Evolutionary conservation across 2,329 filamentous ascomycete genomes (phyloP).

Genomic region (Cladosporium sp.): DNA sequence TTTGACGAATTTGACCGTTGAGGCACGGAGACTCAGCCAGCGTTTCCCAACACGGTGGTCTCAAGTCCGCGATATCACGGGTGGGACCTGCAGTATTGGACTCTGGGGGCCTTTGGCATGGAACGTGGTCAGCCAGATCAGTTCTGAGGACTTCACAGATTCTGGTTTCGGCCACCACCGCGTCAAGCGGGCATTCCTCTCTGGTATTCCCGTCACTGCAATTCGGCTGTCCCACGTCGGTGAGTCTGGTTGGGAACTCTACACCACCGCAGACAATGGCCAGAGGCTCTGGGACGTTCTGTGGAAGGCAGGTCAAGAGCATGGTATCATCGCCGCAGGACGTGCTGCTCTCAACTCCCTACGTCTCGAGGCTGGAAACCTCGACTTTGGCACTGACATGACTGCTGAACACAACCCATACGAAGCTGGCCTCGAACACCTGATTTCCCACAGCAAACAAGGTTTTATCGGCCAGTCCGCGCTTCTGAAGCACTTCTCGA

Average conservation of each 20-base stretch:
- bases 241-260: slow-evolving; percentile 64
- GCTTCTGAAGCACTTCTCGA: slow-evolving; percentile 43
- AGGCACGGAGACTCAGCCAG: slow-evolving; percentile 53
- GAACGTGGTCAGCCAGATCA: slow-evolving; percentile 52
- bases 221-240: slow-evolving; percentile 62
- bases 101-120: slow-evolving; percentile 61
- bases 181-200: slow-evolving; percentile 51
- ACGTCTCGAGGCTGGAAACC: slow-evolving; percentile 61
- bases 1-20: slow-evolving; percentile 54
- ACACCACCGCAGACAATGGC: slow-evolving; percentile 60
- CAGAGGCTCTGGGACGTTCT: slow-evolving; percentile 60
- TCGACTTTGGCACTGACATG: slow-evolving; percentile 60
- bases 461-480: slow-evolving; percentile 56
- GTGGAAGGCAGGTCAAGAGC: slow-evolving; percentile 54
- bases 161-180: slow-evolving; percentile 53
- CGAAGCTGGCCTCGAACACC: slow-evolving; percentile 57
- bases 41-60: slow-evolving; percentile 45
- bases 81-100: slow-evolving; percentile 60
- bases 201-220: slow-evolving; percentile 57
- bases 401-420: slow-evolving; percentile 62
- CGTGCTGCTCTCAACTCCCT: slow-evolving; percentile 59
- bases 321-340: slow-evolving; percentile 61
- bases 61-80: slow-evolving; percentile 60
- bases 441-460: slow-evolving; percentile 50
- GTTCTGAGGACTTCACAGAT: slow-evolving; percentile 48